These are phyloP conservation scores for Diplosphaera chodatii DNA, from an alignment of 139 green algal species.

Conservation along the genomic window DNA sequence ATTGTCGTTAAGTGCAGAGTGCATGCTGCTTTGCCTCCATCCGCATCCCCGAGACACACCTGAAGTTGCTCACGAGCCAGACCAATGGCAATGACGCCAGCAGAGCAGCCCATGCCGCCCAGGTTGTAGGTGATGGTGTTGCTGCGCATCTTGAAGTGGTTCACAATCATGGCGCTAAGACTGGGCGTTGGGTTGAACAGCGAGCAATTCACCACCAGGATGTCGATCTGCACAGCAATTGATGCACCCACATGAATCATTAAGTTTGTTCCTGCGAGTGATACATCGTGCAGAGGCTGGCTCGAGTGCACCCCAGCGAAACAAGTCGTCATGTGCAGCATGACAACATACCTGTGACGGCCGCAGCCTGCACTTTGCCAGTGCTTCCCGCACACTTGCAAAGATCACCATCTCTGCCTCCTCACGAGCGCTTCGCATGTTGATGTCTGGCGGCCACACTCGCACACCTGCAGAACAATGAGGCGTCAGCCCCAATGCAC, in stretches of 20 bases:
- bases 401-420: slow-evolving; percentile 86
- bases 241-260: too few relatives aligned
- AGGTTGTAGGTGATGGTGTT: slow-evolving; percentile 94
- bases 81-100: slow-evolving; percentile 82
- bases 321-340: too few relatives aligned
- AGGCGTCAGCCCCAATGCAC: too few relatives aligned
- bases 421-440: slow-evolving; percentile 71
- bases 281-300: too few relatives aligned
- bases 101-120: slow-evolving; percentile 90
- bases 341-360: slow-evolving; percentile 25
- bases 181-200: slow-evolving; percentile 96
- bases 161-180: slow-evolving; percentile 92
- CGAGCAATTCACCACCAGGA: slow-evolving; percentile 94
- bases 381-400: slow-evolving; percentile 48
- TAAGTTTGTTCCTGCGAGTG: too few relatives aligned
- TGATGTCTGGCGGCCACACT: slow-evolving; percentile 31
- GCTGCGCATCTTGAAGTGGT: slow-evolving; percentile 88
- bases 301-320: too few relatives aligned
- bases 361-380: slow-evolving; percentile 40
- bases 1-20: too few relatives aligned
- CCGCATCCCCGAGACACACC: too few relatives aligned
- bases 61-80: slow-evolving; percentile 86
- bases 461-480: slow-evolving; percentile 22
- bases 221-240: slow-evolving; percentile 68
- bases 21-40: too few relatives aligned